Base-by-base conservation (phyloP, 169 alveolate species). In the Cryptosporidium tyzzeri region DNA sequence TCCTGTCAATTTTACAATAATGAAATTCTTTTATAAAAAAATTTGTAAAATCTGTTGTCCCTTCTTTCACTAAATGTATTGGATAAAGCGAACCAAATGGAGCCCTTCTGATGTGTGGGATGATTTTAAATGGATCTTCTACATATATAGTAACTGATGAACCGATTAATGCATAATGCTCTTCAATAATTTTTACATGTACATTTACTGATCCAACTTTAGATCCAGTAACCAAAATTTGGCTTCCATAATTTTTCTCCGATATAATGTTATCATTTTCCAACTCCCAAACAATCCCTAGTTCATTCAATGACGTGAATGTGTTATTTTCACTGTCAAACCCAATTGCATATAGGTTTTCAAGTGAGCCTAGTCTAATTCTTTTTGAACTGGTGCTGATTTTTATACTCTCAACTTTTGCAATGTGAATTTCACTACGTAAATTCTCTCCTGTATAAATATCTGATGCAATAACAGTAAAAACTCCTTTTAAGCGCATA, bases 361-460 rank as follows among this genome's bases (percentile, higher is more conserved):
- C 89, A 16, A 80, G 75, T 0, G 75, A 80, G 21, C 75, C 75
- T 5, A 80, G 37, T 41, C 89, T 80, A 45, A 80, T 80, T 80
- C 89, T 80, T 31, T 80, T 80, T 80, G 89, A 80, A 65, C 89
- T 80, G 8, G 89, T 80, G 39, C 68, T 59, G 26, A 62, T 80
- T 33, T 35, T 62, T 26, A 80, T 80, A n/a, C 89, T 80, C 33
- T 80, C 89, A 41, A 80, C 65, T 3, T 67, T 80, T 44, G 89
- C 89, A 80, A 80, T 67, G 59, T 80, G 89, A 62, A 80, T 53
- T 18, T 80, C 89, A 80, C 80, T 80, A 4, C 89, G 73, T 26
- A 80, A 62, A 44, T 41, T 33, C 59, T 80, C 80, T 21, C 65
- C 68, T 44, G 89, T 61, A 59, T 80, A 80, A n/a, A 62, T 61